These are phyloP conservation scores for Vigna nakashimae DNA, from an alignment of 306 rosid species.

Conservation along the genomic window DNA sequence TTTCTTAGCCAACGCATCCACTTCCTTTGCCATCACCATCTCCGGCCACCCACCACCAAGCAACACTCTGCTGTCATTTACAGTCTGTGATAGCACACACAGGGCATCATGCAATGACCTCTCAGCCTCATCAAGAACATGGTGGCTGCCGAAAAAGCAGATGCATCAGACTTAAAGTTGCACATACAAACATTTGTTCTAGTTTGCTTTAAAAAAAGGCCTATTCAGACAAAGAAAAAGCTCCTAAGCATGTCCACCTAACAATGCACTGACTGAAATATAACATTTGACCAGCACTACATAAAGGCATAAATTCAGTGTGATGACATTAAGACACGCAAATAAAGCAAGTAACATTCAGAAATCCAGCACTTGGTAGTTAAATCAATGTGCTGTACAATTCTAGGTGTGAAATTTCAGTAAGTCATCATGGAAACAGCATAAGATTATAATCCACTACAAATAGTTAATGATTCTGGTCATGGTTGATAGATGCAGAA, in stretches of 20 bases:
- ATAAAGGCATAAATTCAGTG: constrained; percentile 24
- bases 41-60: constrained; percentile 99
- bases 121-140: constrained; percentile 96
- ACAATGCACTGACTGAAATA: constrained; percentile 9
- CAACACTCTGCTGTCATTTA: constrained; percentile 90
- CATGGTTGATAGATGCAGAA: neutral
- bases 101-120: constrained; percentile 98
- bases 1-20: constrained; percentile 85
- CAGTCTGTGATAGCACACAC: constrained; percentile 95
- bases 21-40: constrained; percentile 96
- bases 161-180: constrained; percentile 25
- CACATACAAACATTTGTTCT: neutral
- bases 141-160: constrained; percentile 72
- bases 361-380: neutral
- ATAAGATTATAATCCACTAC: neutral
- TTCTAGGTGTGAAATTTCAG: neutral
- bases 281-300: neutral
- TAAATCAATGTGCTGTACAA: neutral
- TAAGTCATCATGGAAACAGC: neutral
- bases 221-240: constrained; percentile 1
- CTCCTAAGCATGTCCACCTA: constrained; percentile 12
- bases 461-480: neutral
- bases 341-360: neutral
- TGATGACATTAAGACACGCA: neutral
- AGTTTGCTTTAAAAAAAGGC: neutral